Base-by-base conservation (phyloP, 768 basidiomycete species). In the Mycena maculata region DNA sequence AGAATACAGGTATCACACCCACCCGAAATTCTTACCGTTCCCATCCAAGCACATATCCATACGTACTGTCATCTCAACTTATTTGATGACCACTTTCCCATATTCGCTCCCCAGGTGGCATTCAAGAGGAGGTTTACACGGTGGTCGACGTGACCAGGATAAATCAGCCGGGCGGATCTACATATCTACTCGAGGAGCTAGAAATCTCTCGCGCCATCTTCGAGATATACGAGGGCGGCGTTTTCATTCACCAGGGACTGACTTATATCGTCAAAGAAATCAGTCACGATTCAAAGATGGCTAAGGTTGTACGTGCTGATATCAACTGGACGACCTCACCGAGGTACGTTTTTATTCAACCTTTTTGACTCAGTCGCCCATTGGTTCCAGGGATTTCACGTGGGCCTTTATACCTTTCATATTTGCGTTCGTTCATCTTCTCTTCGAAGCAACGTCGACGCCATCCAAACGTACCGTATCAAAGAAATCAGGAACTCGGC, bases 241-340 rank as follows among this genome's bases (percentile, higher is more conserved):
- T 96, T 91, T 97, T 93, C 77, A 88, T 96, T 78, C 94, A 96
- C 73, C 95, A 95, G 80, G 95, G 95, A 4, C 69, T 89, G 66
- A 89, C 93, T 0, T 96, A 89, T 75, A 83, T 96, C 47, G 94
- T 94, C 63, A 87, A 86, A 75, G 92, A 95, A 76, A 84, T 96
- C 58, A 91, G 87, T 70, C 95, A 96, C 71, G 94, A 95, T 72
- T 77, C 85, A 4, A 91, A 87, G 74, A 80, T 89, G 57, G 95
- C 92, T 1, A 90, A 85, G 75, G 85, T 94, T 20, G 73, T 89
- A 7, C 84, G 87, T 55, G 85, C 89, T n/a, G 91, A 94, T 66
- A 91, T 96, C 67, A 93, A 92, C 67, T 96, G 93, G 88, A 87
- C 88, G 57, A 97, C 95, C 13, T 85, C 84, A 33, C 91, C 90